A percentile compares a stretch with the other conserved stretches of the same genome.
These are phyloP conservation scores for Stellera chamaejasme DNA, from an alignment of 345 rosid genomes.

Conservation along the genomic window DNA sequence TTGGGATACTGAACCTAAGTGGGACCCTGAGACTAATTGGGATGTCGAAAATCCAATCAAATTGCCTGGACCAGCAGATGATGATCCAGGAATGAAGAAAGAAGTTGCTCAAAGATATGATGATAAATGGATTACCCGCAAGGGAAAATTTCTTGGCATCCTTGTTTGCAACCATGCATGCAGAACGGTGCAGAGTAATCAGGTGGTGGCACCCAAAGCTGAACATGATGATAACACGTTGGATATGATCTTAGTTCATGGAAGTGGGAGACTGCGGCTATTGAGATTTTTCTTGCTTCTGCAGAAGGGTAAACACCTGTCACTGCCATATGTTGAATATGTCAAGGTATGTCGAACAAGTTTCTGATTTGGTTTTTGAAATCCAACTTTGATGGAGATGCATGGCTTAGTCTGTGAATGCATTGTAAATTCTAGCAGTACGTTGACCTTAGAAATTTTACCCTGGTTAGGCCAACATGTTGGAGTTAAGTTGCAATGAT, in stretches of 20 bases:
- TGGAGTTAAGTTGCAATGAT: too few relatives aligned
- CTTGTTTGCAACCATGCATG: conserved; percentile 96
- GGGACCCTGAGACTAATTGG: conserved; percentile 85
- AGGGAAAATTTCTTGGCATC: conserved; percentile 89
- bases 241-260: conserved; percentile 91
- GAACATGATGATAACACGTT: conserved; percentile 79
- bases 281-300: conserved; percentile 78
- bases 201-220: conserved; percentile 91
- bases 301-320: conserved; percentile 83
- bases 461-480: too few relatives aligned
- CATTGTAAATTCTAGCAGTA: too few relatives aligned
- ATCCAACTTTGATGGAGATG: too few relatives aligned
- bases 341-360: conserved; percentile 51
- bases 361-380: too few relatives aligned
- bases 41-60: conserved; percentile 75
- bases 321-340: conserved; percentile 91
- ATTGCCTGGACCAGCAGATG: conserved; percentile 79
- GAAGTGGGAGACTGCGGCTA: conserved; percentile 78
- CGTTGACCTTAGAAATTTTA: too few relatives aligned
- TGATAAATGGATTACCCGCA: conserved; percentile 62
- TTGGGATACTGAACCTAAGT: conserved; percentile 96
- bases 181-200: conserved; percentile 92
- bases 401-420: too few relatives aligned
- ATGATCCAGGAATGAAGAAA: conserved; percentile 53
- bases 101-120: conserved; percentile 52